Conservation (phyloP, 176 grass and related monocot genomes). For the Canna indica region DNA sequence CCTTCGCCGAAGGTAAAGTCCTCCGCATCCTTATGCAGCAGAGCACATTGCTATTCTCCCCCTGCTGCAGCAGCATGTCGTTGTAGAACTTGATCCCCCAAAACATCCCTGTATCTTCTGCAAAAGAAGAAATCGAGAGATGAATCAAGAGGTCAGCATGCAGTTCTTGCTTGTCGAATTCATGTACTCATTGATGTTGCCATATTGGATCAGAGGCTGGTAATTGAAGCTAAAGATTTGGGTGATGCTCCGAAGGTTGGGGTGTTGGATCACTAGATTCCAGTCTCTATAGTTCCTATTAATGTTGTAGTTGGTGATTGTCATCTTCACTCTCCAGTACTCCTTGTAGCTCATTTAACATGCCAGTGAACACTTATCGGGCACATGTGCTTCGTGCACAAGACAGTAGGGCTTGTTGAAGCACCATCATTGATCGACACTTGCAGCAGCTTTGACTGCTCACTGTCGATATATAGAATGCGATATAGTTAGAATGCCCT, state of each 20-base stretch:
- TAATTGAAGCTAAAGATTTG: slow-evolving; percentile 80
- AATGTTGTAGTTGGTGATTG: slow-evolving; percentile 51
- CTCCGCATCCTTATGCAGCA: slow-evolving; percentile 35
- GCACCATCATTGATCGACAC: not conserved
- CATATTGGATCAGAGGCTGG: slow-evolving; percentile 47
- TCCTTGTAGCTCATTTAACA: slow-evolving; percentile 53
- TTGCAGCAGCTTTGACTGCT: not conserved
- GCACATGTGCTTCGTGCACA: slow-evolving; percentile 69
- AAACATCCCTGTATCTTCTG: slow-evolving; percentile 60
- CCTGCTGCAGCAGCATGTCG: slow-evolving; percentile 44
- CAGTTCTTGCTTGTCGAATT: not conserved
- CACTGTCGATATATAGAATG: too few species aligned
- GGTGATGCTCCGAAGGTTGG: slow-evolving; percentile 35
- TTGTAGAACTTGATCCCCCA: slow-evolving; percentile 62
- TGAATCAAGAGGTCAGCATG: not conserved
- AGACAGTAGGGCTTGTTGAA: slow-evolving; percentile 7
- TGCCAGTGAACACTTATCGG: slow-evolving; percentile 68
- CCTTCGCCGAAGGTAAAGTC: slow-evolving; percentile 49
- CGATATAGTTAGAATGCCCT: too few species aligned
- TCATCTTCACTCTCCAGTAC: slow-evolving; percentile 68
- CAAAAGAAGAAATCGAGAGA: not conserved
- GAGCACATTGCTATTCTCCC: slow-evolving; percentile 38
- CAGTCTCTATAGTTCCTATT: slow-evolving; percentile 56
- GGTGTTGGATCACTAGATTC: slow-evolving; percentile 71
- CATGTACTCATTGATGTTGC: slow-evolving; percentile 37